Conservation (phyloP, 768 basidiomycete species). For the Termitomyces sp. region DNA sequence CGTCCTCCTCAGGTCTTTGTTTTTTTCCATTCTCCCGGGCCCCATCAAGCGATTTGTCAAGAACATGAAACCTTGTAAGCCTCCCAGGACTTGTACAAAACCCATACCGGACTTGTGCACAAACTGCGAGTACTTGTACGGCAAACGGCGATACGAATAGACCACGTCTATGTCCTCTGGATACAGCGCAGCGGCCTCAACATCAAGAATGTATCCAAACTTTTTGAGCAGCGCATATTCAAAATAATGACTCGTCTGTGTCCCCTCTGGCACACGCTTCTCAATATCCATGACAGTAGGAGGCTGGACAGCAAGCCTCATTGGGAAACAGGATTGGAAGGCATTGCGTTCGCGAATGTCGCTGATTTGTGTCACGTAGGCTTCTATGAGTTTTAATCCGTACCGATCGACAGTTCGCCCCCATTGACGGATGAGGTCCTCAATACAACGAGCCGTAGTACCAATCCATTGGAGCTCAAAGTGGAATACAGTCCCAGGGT, state of each 20-base stretch:
- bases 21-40: conserved; percentile 58
- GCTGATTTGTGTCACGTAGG: conserved; percentile 86
- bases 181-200: conserved; percentile 74
- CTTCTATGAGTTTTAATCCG: conserved; percentile 89
- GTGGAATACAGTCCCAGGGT: conserved; percentile 91
- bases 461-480: conserved; percentile 98
- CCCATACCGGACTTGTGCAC: conserved; percentile 88
- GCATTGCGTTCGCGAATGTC: conserved; percentile 82
- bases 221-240: conserved; percentile 72
- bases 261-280: conserved; percentile 60
- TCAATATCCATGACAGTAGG: conserved; percentile 66
- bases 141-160: conserved; percentile 82
- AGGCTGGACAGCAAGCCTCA: conserved; percentile 71
- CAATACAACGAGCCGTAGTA: conserved; percentile 85
- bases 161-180: conserved; percentile 77
- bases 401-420: conserved; percentile 79
- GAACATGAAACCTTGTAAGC: conserved; percentile 77
- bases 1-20: conserved; percentile 49
- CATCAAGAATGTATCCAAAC: conserved; percentile 79
- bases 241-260: conserved; percentile 66
- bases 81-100: conserved; percentile 84
- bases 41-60: conserved; percentile 84
- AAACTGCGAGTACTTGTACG: conserved; percentile 83
- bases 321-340: conserved; percentile 87
- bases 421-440: conserved; percentile 82